Conservation (phyloP, 1,284 basidiomycete genomes). For the Leccinum fuscescens region DNA sequence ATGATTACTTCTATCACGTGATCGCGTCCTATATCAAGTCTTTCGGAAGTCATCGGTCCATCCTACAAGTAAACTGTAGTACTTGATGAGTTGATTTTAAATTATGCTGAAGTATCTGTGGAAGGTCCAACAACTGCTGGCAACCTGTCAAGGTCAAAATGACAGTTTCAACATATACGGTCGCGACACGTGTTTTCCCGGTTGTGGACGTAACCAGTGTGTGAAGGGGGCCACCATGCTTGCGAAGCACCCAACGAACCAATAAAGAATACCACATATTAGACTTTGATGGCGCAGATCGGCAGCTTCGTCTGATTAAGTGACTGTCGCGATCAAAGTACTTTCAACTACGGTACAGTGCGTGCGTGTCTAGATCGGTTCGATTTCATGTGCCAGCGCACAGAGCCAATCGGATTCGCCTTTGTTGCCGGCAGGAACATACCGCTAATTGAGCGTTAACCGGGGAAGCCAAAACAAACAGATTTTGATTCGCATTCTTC, state of each 20-base stretch:
- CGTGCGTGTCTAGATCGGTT: not conserved
- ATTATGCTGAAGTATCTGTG: not conserved
- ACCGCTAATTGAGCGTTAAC: not conserved
- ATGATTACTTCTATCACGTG: slow-evolving; percentile 14
- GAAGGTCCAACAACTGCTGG: not conserved
- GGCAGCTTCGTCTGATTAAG: not conserved
- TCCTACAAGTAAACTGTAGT: not conserved
- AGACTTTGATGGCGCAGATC: not conserved
- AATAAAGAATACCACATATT: not conserved
- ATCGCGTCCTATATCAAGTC: slow-evolving; percentile 9
- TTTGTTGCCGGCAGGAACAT: slow-evolving; percentile 8
- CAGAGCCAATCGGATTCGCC: slow-evolving; percentile 7
- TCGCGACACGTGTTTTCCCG: not conserved
- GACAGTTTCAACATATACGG: not conserved
- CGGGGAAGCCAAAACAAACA: not conserved
- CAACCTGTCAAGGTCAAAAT: not conserved
- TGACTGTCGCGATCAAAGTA: not conserved
- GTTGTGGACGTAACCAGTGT: not conserved
- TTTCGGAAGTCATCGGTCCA: not conserved
- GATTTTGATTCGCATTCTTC: not conserved
- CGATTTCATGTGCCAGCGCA: slow-evolving; percentile 12
- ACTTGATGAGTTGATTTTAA: no score
- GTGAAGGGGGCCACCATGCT: not conserved
- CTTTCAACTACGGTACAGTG: not conserved
- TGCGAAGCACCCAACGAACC: not conserved